phyloP scores from a whole-genome alignment of 2,329 filamentous ascomycete species.

The Pseudogymnoascus sp. region DNA sequence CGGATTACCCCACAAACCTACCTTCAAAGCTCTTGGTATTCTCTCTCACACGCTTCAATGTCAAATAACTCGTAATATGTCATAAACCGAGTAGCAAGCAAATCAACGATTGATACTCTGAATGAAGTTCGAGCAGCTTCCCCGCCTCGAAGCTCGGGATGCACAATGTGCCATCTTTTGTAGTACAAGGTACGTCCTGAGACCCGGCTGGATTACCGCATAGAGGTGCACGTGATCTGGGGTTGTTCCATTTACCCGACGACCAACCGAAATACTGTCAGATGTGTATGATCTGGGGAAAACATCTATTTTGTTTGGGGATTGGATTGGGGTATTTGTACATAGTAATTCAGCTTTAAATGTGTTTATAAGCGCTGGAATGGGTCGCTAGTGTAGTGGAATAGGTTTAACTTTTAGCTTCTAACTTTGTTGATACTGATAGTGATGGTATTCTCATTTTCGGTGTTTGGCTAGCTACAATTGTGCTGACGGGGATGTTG shows the following conservation, averaged over 20 bases:
- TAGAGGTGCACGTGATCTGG: background rate
- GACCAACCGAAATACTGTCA: background rate
- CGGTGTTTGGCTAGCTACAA: background rate
- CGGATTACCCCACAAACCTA: background rate
- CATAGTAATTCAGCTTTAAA: no score
- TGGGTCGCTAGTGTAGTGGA: no score
- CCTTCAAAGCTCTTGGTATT: background rate
- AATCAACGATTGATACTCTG: no score
- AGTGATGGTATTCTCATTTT: background rate
- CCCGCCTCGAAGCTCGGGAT: background rate
- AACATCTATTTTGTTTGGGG: no score
- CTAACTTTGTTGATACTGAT: no score
- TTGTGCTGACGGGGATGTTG: background rate
- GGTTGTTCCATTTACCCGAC: background rate
- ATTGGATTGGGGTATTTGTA: no score
- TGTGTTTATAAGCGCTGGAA: no score
- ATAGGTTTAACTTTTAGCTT: no score
- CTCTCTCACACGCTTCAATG: background rate
- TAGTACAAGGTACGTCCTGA: background rate
- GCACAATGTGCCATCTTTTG: background rate
- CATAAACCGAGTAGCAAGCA: background rate
- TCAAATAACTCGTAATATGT: background rate
- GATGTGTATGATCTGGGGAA: no score
- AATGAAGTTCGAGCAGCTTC: background rate
- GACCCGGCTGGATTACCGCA: background rate